Evolutionary conservation across 805 yeast species (phyloP), one percentile per base, ranked within the genome.

Genomic region (Lipomyces yamanashiensis): DNA sequence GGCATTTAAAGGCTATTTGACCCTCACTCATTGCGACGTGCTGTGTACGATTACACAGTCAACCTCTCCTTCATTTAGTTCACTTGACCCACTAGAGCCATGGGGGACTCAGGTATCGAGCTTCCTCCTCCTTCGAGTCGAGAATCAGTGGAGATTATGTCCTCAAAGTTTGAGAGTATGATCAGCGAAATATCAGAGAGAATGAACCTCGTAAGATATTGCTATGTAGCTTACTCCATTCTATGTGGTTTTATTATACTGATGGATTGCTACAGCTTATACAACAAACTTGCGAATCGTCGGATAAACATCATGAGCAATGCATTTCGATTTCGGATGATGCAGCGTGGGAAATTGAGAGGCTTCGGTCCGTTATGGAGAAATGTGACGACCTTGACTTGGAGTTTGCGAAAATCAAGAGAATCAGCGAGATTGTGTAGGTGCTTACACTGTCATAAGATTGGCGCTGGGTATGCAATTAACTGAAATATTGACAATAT

Each of bases 341-440:
- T 17, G 66, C 70, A 1, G 48, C 58, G 12, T 41, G 48, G 40
- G 61, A 61, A 36, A 57, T 67, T 13, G 63, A 63, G 28, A 21
- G 58, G n/a, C 43, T 65, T 21, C 43, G 39, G 28, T 10, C 17
- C 8, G 39, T 61, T 5, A 55, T 67, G 47, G 60, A 62, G 33
- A 50, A 56, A 28, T 67, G 68, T 41, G 68, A 64, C 34, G 68
- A 61, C 36, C 43, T 67, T 13, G 70, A 67, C 6, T 54, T 67
- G 19, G 70, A 67, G 59, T 63, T 67, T 45, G 67, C 63, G 17
- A 67, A 67, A 63, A 67, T 67, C 40, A 60, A 51, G 28, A 44
- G 67, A 12, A 65, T 67, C 7, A 59, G 63, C 13, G 70, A 67
- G 48, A 67, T 67, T 36, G 66, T 67, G 64, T 64, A 61, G 13